A percentile compares a stretch with the other conserved stretches of the same genome.
Conservation (phyloP, 371 early-diverging fungal species). For the Mucor velutinosus region DNA sequence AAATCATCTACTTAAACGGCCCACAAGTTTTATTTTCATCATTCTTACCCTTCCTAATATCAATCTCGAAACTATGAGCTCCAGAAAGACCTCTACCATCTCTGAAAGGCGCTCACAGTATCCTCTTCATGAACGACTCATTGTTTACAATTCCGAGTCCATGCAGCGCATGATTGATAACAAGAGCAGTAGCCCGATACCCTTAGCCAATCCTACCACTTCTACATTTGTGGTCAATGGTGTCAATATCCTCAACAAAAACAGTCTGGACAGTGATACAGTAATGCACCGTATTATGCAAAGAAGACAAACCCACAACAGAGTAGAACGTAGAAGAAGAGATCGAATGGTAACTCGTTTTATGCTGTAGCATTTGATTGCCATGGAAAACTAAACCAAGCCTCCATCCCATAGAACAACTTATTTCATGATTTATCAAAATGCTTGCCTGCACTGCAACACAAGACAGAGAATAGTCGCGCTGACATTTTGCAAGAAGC, state of each 20-base stretch:
- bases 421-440: conserved; percentile 27
- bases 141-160: conserved; percentile 6
- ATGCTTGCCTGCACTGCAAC: conserved; percentile 11
- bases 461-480: conserved; percentile 23
- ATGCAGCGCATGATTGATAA: conserved; percentile 18
- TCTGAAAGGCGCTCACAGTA: conserved; percentile 8
- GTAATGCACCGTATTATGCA: conserved; percentile 57
- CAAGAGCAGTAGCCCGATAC: conserved; percentile 15
- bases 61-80: background rate
- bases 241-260: conserved; percentile 59
- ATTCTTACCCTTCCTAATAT: background rate
- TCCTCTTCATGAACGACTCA: conserved; percentile 12
- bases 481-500: conserved; percentile 31
- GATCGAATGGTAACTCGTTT: conserved; percentile 38
- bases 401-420: conserved; percentile 11
- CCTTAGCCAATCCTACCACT: background rate
- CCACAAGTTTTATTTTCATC: background rate
- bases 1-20: background rate
- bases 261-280: conserved; percentile 55
- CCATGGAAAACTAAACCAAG: background rate
- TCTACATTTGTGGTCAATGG: conserved; percentile 41
- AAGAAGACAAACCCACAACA: conserved; percentile 60
- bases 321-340: conserved; percentile 58
- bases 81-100: background rate
- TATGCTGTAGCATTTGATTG: background rate